phyloP scores from a whole-genome alignment of 805 yeast genomes.

The Jamesozyma jinghongensis region DNA sequence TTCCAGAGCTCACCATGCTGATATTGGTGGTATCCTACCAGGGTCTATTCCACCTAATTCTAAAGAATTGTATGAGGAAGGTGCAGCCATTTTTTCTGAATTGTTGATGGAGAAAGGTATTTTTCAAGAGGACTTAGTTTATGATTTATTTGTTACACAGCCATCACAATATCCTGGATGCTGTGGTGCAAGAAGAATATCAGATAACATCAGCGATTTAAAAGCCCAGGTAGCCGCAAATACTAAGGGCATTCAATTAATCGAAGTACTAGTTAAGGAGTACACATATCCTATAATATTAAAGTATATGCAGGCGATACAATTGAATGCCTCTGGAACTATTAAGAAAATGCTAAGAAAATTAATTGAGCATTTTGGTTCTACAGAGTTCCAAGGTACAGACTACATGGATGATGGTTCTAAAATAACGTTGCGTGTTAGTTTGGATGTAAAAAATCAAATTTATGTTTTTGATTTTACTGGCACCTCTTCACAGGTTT shows the following conservation, averaged over 20 bases:
- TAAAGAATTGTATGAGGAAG: conserved; percentile 77
- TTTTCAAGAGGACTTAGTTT: conserved; percentile 66
- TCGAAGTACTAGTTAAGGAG: conserved; percentile 52
- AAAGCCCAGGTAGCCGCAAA: conserved; percentile 87
- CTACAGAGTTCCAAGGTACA: conserved; percentile 37
- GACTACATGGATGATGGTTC: conserved; percentile 84
- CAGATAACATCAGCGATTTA: conserved; percentile 76
- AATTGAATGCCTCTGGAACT: conserved; percentile 64
- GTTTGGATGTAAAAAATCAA: conserved; percentile 41
- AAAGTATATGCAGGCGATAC: conserved; percentile 74
- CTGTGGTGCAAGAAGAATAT: conserved; percentile 76
- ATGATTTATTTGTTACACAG: conserved; percentile 50
- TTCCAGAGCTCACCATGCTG: conserved; percentile 93
- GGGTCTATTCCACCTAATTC: conserved; percentile 96
- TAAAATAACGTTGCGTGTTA: conserved; percentile 46
- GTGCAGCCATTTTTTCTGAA: conserved; percentile 78
- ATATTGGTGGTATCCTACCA: conserved; percentile 85
- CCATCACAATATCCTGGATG: conserved; percentile 82
- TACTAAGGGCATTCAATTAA: conserved; percentile 67
- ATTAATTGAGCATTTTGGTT: conserved; percentile 37
- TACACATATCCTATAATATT: conserved; percentile 51
- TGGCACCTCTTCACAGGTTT: conserved; percentile 80
- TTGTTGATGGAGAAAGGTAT: conserved; percentile 60
- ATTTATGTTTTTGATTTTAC: conserved; percentile 71
- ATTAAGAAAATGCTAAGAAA: conserved; percentile 48